A percentile compares a stretch with the other conserved stretches of the same genome.
Evolutionary conservation across 1,284 basidiomycete genomes (phyloP).

Genomic region (Irpex sp.): DNA sequence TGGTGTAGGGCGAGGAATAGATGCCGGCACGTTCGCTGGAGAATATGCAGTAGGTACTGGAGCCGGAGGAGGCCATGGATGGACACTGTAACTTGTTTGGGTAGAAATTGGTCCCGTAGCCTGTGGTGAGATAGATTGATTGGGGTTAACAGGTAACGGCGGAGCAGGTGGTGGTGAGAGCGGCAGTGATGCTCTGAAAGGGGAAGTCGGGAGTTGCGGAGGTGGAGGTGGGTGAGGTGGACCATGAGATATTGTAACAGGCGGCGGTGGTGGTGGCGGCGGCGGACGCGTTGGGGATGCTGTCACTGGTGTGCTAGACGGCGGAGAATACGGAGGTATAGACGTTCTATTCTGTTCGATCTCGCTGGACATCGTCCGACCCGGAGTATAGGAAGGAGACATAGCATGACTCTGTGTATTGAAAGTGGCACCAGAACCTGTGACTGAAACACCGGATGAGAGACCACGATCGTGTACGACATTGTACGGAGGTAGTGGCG

Average conservation of each 20-base stretch:
- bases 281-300: constrained; percentile 5
- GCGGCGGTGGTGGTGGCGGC: background rate
- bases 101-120: background rate
- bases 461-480: constrained; percentile 14
- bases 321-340: background rate
- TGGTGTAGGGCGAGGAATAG: constrained; percentile 25
- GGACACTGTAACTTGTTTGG: background rate
- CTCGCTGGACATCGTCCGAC: background rate
- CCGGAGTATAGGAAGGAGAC: background rate
- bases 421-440: background rate
- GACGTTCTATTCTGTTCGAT: background rate
- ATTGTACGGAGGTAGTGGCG: constrained; percentile 21
- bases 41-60: constrained; percentile 12
- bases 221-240: constrained; percentile 1
- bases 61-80: constrained; percentile 8
- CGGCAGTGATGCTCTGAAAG: constrained; percentile 13
- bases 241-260: background rate
- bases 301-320: background rate
- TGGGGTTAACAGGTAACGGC: constrained; percentile 1
- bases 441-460: constrained; percentile 3
- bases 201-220: constrained; percentile 11
- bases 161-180: background rate
- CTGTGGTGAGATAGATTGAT: constrained; percentile 3
- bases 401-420: background rate
- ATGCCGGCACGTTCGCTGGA: constrained; percentile 12